Percentiles rank a stretch among this genome's conserved stretches.
Evolutionary conservation across 2,329 filamentous ascomycete genomes (phyloP).

Genomic region (Pseudocercospora ulei): DNA sequence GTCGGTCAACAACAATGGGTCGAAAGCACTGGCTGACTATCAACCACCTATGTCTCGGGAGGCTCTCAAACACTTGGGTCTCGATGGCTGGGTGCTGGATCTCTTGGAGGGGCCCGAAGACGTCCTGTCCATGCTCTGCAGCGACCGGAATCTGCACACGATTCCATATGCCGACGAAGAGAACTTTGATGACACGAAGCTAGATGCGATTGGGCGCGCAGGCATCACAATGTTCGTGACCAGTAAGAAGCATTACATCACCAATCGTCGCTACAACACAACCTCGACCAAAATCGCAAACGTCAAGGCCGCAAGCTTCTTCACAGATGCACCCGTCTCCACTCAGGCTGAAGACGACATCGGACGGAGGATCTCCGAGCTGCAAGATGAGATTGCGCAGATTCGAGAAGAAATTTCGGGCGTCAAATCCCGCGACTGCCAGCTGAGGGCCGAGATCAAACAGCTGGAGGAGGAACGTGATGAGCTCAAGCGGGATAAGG

Average conservation of each 20-base stretch:
- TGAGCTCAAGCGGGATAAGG: constrained; percentile 18
- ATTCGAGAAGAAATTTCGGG: constrained; percentile 35
- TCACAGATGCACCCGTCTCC: constrained; percentile 71
- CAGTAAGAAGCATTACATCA: constrained; percentile 52
- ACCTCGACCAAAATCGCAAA: constrained; percentile 58
- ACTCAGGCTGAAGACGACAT: constrained; percentile 53
- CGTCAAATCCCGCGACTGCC: constrained; percentile 20
- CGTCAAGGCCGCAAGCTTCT: constrained; percentile 55
- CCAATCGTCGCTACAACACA: constrained; percentile 64
- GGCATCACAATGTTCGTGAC: constrained; percentile 61
- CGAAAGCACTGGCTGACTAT: constrained; percentile 48
- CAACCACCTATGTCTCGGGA: constrained; percentile 47
- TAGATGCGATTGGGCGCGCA: constrained; percentile 49
- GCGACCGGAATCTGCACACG: constrained; percentile 57
- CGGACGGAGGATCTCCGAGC: constrained; percentile 42
- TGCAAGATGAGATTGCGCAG: constrained; percentile 36
- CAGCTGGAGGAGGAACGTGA: constrained; percentile 40
- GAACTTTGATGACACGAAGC: constrained; percentile 54
- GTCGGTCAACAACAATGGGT: constrained; percentile 58
- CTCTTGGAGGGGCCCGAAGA: constrained; percentile 69
- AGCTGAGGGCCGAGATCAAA: constrained; percentile 21
- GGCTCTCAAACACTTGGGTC: constrained; percentile 51
- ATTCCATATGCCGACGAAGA: constrained; percentile 57
- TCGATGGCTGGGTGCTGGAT: constrained; percentile 73
- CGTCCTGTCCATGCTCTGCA: constrained; percentile 80